Conservation (phyloP, 2,329 filamentous ascomycete genomes). For the Hypoxylon sp. region DNA sequence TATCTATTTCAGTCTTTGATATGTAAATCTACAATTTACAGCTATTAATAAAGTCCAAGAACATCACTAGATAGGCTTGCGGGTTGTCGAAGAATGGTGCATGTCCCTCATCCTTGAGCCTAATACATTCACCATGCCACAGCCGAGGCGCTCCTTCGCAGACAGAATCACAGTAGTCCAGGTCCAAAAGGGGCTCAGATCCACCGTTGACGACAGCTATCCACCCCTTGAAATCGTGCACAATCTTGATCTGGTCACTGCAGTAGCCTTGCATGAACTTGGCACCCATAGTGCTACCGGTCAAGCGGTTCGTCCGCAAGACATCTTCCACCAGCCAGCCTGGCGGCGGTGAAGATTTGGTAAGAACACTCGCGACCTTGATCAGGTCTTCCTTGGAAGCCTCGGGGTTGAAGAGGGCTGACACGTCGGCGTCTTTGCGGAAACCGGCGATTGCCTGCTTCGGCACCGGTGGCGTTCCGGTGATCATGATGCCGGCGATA, state of each 20-base stretch:
- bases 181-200: slow-evolving; percentile 27
- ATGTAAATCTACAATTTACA: slow-evolving; percentile 29
- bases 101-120: slow-evolving; percentile 28
- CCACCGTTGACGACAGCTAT: slow-evolving; percentile 31
- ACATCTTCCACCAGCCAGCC: slow-evolving; percentile 28
- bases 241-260: slow-evolving; percentile 29
- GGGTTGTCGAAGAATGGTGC: slow-evolving; percentile 29
- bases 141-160: slow-evolving; percentile 29
- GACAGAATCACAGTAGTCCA: slow-evolving; percentile 31
- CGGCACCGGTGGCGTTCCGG: slow-evolving; percentile 28
- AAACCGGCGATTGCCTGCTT: slow-evolving; percentile 28
- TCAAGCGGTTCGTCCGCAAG: slow-evolving; percentile 30
- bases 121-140: slow-evolving; percentile 28
- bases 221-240: slow-evolving; percentile 28
- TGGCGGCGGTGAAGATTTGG: slow-evolving; percentile 28
- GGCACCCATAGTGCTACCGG: slow-evolving; percentile 25
- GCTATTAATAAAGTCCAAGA: slow-evolving; percentile 27
- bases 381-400: slow-evolving; percentile 30
- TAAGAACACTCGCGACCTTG: slow-evolving; percentile 28
- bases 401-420: slow-evolving; percentile 29
- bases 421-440: slow-evolving; percentile 28
- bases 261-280: slow-evolving; percentile 31
- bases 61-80: slow-evolving; percentile 21
- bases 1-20: slow-evolving; percentile 18
- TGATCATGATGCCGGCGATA: slow-evolving; percentile 30